Conservation (phyloP, 1,284 basidiomycete species). For the Amylostereum areolatum region DNA sequence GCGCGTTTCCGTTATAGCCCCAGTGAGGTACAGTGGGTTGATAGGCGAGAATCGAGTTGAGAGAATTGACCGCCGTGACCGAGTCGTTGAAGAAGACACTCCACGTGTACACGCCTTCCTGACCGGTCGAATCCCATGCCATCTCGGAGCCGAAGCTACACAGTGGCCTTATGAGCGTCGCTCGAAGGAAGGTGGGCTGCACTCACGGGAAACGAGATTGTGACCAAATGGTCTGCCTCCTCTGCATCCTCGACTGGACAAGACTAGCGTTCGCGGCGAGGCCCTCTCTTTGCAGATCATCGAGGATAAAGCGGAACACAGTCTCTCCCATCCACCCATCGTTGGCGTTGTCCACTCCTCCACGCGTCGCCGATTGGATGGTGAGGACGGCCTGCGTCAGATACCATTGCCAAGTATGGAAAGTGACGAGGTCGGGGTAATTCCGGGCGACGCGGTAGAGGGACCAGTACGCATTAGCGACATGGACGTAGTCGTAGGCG, state of each 20-base stretch:
- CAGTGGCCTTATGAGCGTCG: background rate
- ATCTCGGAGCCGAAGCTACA: constrained; percentile 52
- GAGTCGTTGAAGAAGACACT: constrained; percentile 49
- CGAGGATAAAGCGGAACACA: constrained; percentile 39
- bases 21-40: constrained; percentile 53
- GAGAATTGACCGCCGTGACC: constrained; percentile 42
- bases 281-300: constrained; percentile 51
- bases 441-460: constrained; percentile 54
- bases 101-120: constrained; percentile 54
- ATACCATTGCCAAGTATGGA: constrained; percentile 51
- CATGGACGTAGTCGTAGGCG: constrained; percentile 58
- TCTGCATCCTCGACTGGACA: constrained; percentile 42
- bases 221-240: constrained; percentile 40
- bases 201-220: constrained; percentile 46
- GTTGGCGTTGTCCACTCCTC: constrained; percentile 37
- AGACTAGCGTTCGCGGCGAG: constrained; percentile 41
- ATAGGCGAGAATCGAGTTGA: constrained; percentile 55
- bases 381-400: constrained; percentile 50
- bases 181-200: too few species aligned
- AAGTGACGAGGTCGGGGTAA: constrained; percentile 42
- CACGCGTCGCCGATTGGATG: constrained; percentile 41
- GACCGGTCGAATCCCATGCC: constrained; percentile 60
- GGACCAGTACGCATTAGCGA: constrained; percentile 51
- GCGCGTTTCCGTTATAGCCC: constrained; percentile 58
- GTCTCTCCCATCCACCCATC: constrained; percentile 58